These are phyloP conservation scores for Cyclaneusma minus DNA, from an alignment of 2,329 filamentous ascomycete species.

Conservation along the genomic window DNA sequence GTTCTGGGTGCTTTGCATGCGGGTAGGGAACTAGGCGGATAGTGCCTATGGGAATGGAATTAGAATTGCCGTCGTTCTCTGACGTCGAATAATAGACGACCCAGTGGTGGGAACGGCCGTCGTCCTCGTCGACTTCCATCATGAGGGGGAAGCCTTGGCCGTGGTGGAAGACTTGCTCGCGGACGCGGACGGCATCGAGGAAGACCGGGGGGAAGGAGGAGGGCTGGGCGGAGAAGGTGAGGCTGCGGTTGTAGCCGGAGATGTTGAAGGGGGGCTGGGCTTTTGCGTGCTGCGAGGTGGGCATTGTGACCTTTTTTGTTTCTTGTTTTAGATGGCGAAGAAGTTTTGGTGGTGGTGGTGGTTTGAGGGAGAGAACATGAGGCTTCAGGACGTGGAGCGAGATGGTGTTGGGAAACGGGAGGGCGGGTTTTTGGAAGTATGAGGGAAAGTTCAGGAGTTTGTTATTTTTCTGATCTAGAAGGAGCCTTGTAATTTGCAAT, in stretches of 20 bases:
- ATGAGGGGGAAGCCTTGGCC: slow-evolving; percentile 44
- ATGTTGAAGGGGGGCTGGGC: slow-evolving; percentile 28
- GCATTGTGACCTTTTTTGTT: no score
- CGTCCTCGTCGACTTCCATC: slow-evolving; percentile 69
- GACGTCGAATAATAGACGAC: slow-evolving; percentile 55
- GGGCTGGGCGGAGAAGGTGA: slow-evolving; percentile 27
- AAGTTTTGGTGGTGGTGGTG: no score
- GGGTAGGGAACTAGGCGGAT: slow-evolving; percentile 73
- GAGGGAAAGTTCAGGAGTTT: no score
- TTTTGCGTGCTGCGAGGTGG: no score
- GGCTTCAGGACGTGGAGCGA: no score
- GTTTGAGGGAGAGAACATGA: no score
- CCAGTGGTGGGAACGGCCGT: slow-evolving; percentile 71
- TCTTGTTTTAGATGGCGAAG: no score
- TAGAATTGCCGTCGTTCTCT: slow-evolving; percentile 27
- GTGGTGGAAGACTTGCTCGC: slow-evolving; percentile 41
- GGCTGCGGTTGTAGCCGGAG: slow-evolving; percentile 27
- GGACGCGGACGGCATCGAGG: slow-evolving; percentile 46
- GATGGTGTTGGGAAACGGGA: no score
- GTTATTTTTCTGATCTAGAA: no score
- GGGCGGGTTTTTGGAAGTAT: no score
- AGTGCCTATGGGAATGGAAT: slow-evolving; percentile 48
- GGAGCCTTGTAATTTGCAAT: no score
- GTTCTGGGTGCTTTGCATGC: slow-evolving; percentile 46
- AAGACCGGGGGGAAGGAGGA: slow-evolving; percentile 36